phyloP scores from a whole-genome alignment of 805 yeast genomes.

The Suhomyces pyralidae region DNA sequence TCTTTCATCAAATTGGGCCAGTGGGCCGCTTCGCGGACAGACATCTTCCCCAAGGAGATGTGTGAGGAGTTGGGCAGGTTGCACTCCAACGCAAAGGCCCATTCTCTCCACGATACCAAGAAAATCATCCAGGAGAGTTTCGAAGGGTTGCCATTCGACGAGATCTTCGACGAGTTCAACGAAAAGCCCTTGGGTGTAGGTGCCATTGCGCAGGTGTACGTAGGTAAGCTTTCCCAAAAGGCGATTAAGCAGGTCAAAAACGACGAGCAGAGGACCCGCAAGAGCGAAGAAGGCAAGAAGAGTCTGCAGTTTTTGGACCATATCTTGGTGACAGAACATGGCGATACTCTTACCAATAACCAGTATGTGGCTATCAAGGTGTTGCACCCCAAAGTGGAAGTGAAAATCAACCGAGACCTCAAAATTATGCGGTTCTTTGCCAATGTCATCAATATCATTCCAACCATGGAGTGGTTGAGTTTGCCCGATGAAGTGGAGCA shows the following conservation, averaged over 20 bases:
- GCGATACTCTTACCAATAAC: conserved; percentile 35
- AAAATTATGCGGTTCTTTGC: conserved; percentile 85
- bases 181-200: conserved; percentile 91
- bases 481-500: conserved; percentile 92
- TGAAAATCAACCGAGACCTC: conserved; percentile 73
- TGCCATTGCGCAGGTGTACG: conserved; percentile 94
- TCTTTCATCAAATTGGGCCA: conserved; percentile 91
- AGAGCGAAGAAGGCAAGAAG: conserved; percentile 2
- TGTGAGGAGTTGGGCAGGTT: conserved; percentile 73
- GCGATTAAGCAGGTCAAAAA: conserved; percentile 38
- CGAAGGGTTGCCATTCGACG: conserved; percentile 54
- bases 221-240: conserved; percentile 57
- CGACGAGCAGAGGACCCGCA: conserved; percentile 18
- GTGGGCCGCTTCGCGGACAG: conserved; percentile 98
- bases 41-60: conserved; percentile 75
- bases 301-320: conserved; percentile 26
- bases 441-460: conserved; percentile 59
- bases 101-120: conserved; percentile 61
- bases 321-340: conserved; percentile 33
- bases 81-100: conserved; percentile 82
- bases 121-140: conserved; percentile 58
- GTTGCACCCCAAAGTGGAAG: conserved; percentile 81
- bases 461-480: conserved; percentile 97
- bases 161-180: conserved; percentile 75
- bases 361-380: conserved; percentile 85